phyloP scores from a whole-genome alignment of 148 eudicot genomes.

The Vaccinium corymbosum region DNA sequence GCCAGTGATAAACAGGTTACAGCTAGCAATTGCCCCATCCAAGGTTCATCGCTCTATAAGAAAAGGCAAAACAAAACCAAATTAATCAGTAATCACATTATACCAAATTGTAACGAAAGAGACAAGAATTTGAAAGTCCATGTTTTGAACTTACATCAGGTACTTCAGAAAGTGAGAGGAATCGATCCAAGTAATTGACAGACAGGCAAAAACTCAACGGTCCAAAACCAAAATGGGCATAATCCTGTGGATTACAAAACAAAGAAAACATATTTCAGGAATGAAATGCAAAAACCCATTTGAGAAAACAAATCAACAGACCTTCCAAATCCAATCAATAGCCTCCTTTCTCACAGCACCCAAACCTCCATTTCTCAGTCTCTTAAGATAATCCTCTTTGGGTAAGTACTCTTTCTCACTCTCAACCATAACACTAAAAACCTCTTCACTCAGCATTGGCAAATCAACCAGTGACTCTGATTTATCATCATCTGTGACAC shows the following conservation, averaged over 20 bases:
- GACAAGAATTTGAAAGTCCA: background rate
- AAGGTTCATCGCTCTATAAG: constrained; percentile 49
- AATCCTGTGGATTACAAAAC: constrained; percentile 51
- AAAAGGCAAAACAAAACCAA: background rate
- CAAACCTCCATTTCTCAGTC: constrained; percentile 57
- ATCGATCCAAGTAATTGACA: constrained; percentile 72
- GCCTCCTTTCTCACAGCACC: constrained; percentile 46
- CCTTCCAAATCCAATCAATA: constrained; percentile 90
- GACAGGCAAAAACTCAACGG: constrained; percentile 54
- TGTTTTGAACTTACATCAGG: constrained; percentile 50
- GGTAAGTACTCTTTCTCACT: constrained; percentile 55
- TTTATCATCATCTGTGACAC: constrained; percentile 15
- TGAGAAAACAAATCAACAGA: constrained; percentile 17
- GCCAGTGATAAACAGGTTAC: constrained; percentile 86
- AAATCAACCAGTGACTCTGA: constrained; percentile 33
- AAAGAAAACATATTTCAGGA: constrained; percentile 8
- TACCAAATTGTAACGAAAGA: background rate
- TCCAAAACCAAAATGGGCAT: constrained; percentile 59
- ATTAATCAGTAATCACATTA: background rate
- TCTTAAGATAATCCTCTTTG: constrained; percentile 54
- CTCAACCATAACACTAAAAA: constrained; percentile 44
- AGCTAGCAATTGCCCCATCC: constrained; percentile 78
- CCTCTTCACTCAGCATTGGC: constrained; percentile 47
- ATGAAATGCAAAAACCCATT: background rate
- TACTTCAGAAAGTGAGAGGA: constrained; percentile 45